Evolutionary conservation across 192 early-diverging fungal genomes (phyloP).

Genomic region (Thoreauomyces humboldtii): DNA sequence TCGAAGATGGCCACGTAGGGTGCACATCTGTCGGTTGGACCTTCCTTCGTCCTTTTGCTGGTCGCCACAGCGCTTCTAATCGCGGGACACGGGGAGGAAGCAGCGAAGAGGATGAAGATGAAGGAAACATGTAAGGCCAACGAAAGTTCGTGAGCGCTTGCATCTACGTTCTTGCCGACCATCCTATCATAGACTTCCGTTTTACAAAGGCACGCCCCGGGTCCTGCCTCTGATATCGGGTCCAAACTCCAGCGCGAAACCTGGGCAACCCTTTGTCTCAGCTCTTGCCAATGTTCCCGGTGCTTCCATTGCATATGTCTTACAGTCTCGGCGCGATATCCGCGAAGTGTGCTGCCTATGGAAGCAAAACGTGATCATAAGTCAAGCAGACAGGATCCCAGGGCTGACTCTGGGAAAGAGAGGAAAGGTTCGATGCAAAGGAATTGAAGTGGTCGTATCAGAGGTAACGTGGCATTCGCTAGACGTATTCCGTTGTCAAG

Average conservation of each 20-base stretch:
- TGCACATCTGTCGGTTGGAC: conserved; percentile 48
- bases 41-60: conserved; percentile 43
- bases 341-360: conserved; percentile 31
- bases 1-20: conserved; percentile 18
- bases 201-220: conserved; percentile 43
- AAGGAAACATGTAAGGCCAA: neutral
- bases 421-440: conserved; percentile 10
- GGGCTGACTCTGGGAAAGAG: conserved; percentile 21
- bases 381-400: conserved; percentile 31
- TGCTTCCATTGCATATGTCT: conserved; percentile 34
- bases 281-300: conserved; percentile 35
- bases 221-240: conserved; percentile 40
- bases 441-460: conserved; percentile 13
- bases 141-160: neutral
- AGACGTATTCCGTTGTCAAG: neutral
- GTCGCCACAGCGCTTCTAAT: conserved; percentile 30
- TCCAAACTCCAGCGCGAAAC: neutral
- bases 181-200: conserved; percentile 24
- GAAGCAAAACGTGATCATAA: conserved; percentile 45
- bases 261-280: neutral
- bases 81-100: conserved; percentile 13
- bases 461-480: conserved; percentile 17
- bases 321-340: conserved; percentile 38
- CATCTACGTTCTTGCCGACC: neutral
- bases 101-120: conserved; percentile 23